Evolutionary conservation across 2,329 filamentous ascomycete species (phyloP).

Genomic region (Biscogniauxia mediterranea): DNA sequence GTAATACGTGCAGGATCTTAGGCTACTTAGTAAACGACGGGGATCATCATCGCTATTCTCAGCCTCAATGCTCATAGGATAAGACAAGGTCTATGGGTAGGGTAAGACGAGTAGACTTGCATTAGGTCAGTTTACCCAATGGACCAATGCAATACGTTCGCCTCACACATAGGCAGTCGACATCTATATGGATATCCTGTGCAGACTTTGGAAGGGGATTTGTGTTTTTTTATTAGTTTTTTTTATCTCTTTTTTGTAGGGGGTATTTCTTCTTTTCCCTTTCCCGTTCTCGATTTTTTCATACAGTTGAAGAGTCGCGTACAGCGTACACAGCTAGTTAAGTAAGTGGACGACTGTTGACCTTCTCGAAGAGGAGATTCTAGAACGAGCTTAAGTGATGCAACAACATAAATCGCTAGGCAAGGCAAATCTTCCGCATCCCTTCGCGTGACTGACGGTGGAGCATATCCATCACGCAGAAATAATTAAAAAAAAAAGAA

Average conservation of each 20-base stretch:
- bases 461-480: background rate
- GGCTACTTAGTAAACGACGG: background rate
- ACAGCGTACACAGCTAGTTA: background rate
- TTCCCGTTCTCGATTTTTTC: background rate
- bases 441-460: background rate
- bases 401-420: background rate
- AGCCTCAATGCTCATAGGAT: background rate
- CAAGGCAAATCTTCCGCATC: background rate
- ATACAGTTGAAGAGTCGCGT: background rate
- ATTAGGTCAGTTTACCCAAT: background rate
- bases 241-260: background rate
- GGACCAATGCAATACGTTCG: background rate
- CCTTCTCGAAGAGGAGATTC: background rate
- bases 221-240: background rate
- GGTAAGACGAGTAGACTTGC: background rate
- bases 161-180: background rate
- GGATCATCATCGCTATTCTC: background rate
- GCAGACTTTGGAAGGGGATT: background rate
- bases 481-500: background rate
- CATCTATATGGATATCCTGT: background rate
- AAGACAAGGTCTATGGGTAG: background rate
- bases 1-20: background rate
- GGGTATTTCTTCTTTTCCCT: background rate
- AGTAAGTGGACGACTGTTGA: background rate
- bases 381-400: background rate